These are phyloP conservation scores for Prunus padus DNA, from an alignment of 306 rosid genomes.

Conservation along the genomic window DNA sequence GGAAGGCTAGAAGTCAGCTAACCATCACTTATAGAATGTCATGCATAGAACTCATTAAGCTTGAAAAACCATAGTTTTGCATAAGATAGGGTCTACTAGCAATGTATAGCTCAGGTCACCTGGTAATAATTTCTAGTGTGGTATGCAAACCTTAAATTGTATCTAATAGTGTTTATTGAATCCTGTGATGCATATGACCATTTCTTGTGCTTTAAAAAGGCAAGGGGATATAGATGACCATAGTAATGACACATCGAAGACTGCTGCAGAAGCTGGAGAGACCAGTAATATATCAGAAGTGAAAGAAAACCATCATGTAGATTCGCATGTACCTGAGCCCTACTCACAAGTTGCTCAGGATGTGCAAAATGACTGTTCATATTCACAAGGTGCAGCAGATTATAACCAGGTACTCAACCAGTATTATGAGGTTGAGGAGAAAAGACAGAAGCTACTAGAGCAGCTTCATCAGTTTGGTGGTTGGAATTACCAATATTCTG, in stretches of 20 bases:
- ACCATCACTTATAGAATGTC: neutral
- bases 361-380: constrained; percentile 33
- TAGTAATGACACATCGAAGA: constrained; percentile 24
- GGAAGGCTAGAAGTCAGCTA: neutral
- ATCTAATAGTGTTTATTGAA: neutral
- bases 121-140: neutral
- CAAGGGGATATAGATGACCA: constrained; percentile 45
- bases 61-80: neutral
- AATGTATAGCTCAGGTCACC: neutral
- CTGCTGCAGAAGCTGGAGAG: constrained; percentile 36
- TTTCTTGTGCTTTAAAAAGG: constrained; percentile 23
- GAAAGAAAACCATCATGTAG: constrained; percentile 37
- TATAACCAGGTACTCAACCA: constrained; percentile 57
- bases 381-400: constrained; percentile 40
- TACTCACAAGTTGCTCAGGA: constrained; percentile 23
- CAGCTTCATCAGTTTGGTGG: constrained; percentile 65
- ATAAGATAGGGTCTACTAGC: neutral
- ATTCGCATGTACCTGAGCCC: constrained; percentile 33
- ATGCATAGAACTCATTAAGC: neutral
- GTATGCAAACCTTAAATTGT: neutral
- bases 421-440: constrained; percentile 84
- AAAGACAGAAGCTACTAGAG: constrained; percentile 65
- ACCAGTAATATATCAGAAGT: constrained; percentile 27
- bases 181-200: neutral
- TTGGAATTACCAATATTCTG: constrained; percentile 50